Conservation (phyloP, 495 filamentous ascomycete species). For the Daldinia vernicosa region DNA sequence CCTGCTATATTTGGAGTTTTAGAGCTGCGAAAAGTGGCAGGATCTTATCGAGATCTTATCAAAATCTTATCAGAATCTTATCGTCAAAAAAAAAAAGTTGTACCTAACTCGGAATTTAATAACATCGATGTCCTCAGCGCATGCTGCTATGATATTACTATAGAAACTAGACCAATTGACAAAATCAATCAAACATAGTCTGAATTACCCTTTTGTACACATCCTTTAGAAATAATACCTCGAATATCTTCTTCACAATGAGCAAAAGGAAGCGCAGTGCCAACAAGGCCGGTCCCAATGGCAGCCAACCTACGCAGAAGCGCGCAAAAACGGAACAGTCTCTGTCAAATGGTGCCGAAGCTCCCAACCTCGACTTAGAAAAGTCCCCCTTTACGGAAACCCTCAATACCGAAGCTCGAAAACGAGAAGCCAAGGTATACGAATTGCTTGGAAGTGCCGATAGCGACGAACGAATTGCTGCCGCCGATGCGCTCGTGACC, state of each 20-base stretch:
- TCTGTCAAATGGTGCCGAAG: slow-evolving; percentile 42
- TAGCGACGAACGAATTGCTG: slow-evolving; percentile 57
- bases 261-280: slow-evolving; percentile 56
- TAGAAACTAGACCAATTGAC: neutral
- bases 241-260: slow-evolving; percentile 35
- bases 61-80: neutral
- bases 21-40: neutral
- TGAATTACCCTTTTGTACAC: neutral
- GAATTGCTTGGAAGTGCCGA: slow-evolving; percentile 62
- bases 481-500: slow-evolving; percentile 59
- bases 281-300: slow-evolving; percentile 45
- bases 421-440: slow-evolving; percentile 61
- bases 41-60: slow-evolving; percentile 5
- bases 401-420: slow-evolving; percentile 52
- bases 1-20: slow-evolving; percentile 6
- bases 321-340: slow-evolving; percentile 51
- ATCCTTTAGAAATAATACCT: neutral
- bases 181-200: neutral
- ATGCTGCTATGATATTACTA: neutral
- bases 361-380: slow-evolving; percentile 46
- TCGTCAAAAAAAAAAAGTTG: slow-evolving; percentile 9
- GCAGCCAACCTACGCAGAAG: slow-evolving; percentile 52
- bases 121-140: neutral
- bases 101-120: neutral
- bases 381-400: slow-evolving; percentile 57